Percentiles rank a stretch among this genome's conserved stretches.
Evolutionary conservation across 331 rosid species (phyloP).

Genomic region (Malus hybrid): DNA sequence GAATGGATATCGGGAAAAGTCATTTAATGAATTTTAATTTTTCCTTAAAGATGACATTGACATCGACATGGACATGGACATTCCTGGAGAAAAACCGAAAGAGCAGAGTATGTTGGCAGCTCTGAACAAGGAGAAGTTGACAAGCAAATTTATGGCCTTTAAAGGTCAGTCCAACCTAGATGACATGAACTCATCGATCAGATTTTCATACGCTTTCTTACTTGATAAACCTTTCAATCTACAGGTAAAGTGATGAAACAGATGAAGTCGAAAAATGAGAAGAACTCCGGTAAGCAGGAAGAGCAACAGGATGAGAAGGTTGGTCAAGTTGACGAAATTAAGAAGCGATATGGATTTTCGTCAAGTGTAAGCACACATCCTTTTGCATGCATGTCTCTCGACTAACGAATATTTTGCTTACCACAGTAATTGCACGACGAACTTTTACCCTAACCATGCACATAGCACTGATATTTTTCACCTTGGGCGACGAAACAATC

Average conservation of each 20-base stretch:
- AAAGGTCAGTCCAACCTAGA: constrained; percentile 47
- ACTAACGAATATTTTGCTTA: too few species aligned
- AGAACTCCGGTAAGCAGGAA: constrained; percentile 36
- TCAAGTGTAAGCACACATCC: constrained; percentile 43
- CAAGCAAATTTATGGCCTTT: constrained; percentile 58
- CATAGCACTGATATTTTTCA: too few species aligned
- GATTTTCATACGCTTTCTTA: not conserved
- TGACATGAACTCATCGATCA: too few species aligned
- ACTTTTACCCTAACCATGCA: too few species aligned
- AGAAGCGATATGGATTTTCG: constrained; percentile 73
- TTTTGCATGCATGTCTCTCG: not conserved
- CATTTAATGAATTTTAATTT: not conserved
- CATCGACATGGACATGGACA: constrained; percentile 60
- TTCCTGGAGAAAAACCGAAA: constrained; percentile 50
- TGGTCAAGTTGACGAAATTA: constrained; percentile 65
- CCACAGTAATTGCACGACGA: too few species aligned
- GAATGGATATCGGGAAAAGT: not conserved
- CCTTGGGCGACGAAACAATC: not conserved
- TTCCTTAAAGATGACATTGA: constrained; percentile 61
- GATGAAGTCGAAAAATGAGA: constrained; percentile 52
- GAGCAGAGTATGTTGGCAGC: constrained; percentile 59
- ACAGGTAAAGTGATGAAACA: constrained; percentile 77
- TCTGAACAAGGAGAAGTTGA: constrained; percentile 63
- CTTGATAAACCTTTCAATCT: constrained; percentile 1
- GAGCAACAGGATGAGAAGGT: constrained; percentile 48